Base-by-base conservation (phyloP, 805 yeast genomes). In the Zygosaccharomyces rouxii region DNA sequence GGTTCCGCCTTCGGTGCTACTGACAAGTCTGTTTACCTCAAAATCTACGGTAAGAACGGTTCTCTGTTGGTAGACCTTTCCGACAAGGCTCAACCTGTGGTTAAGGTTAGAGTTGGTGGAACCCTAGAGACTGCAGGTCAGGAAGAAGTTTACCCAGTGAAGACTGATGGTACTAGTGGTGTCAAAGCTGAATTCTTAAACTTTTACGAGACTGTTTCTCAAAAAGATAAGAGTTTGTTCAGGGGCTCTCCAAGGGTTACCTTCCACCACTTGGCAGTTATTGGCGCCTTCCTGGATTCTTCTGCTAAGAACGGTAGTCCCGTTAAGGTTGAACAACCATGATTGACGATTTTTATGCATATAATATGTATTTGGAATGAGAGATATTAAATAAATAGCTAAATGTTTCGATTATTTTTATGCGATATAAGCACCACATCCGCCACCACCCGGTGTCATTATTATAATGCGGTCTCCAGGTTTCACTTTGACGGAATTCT, bases 261-360 rank as follows among this genome's bases (percentile, higher is more conserved):
- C 5, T 90, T 86, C 81, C 97, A 90, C 68, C 98, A 92, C 68
- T 79, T 90, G 66, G 96, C 97, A 5, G 78, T 88, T 57, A 80
- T 92, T 49, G 96, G 80, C 48, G 98, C 97, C 23, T 86, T 87
- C 51, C 69, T 92, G 31, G 83, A 84, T 55, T 83, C 94, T 50
- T 79, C 88, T 33, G 57, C 70, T 14, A 67, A 74, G 29, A 71
- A 75, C 48, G 87, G 86, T 59, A 65, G 68, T 44, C 64, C 74
- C 40, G 78, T 80, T 25, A 67, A 62, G 44, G 78, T 81, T 29
- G 79, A 74, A 40, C 18, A 41, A 11, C 44, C 44, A 28, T 41
- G 33, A 33, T 19, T n/a, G 14, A 26, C 18, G 43, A 14, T 11
- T 26, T 9, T 16, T 28, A 29, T 16, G 7, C n/a, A 41, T 16